Evolutionary conservation across 2,329 filamentous ascomycete species (phyloP).

Genomic region (Diaporthe nobilis): DNA sequence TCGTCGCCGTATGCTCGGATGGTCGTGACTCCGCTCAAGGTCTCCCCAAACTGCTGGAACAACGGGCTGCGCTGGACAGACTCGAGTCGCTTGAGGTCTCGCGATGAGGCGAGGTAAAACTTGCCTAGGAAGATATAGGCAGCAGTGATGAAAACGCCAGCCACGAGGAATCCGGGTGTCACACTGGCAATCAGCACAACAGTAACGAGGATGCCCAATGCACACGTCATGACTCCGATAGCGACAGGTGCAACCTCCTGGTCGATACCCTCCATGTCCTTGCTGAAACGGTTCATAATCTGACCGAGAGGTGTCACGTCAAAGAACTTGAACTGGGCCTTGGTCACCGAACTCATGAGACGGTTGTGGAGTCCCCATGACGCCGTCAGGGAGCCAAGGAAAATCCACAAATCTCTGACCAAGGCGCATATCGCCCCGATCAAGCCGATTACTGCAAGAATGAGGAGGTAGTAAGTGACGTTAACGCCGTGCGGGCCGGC

Average conservation of each 20-base stretch:
- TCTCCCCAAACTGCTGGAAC: constrained; percentile 98
- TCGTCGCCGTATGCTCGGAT: constrained; percentile 98
- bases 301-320: constrained; percentile 96
- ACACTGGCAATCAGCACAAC: constrained; percentile 89
- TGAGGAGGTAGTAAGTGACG: constrained; percentile 83
- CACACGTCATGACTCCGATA: constrained; percentile 79
- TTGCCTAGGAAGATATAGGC: constrained; percentile 87
- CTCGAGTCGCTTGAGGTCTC: constrained; percentile 94
- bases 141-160: constrained; percentile 85
- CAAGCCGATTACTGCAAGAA: constrained; percentile 86
- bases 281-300: constrained; percentile 98
- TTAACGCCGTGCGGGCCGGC: constrained; percentile 73
- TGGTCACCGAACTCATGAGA: constrained; percentile 83
- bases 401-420: constrained; percentile 87
- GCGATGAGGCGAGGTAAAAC: constrained; percentile 93
- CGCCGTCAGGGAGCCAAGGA: constrained; percentile 90
- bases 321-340: constrained; percentile 97
- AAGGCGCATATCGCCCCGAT: constrained; percentile 86
- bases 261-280: constrained; percentile 94
- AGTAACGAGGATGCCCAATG: constrained; percentile 82
- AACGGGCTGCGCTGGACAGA: constrained; percentile 94
- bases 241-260: constrained; percentile 96
- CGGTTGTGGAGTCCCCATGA: constrained; percentile 86
- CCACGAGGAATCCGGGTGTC: constrained; percentile 91
- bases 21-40: constrained; percentile 92